Conservation (phyloP, 2,329 filamentous ascomycete species). For the Aspergillus luchuensis region DNA sequence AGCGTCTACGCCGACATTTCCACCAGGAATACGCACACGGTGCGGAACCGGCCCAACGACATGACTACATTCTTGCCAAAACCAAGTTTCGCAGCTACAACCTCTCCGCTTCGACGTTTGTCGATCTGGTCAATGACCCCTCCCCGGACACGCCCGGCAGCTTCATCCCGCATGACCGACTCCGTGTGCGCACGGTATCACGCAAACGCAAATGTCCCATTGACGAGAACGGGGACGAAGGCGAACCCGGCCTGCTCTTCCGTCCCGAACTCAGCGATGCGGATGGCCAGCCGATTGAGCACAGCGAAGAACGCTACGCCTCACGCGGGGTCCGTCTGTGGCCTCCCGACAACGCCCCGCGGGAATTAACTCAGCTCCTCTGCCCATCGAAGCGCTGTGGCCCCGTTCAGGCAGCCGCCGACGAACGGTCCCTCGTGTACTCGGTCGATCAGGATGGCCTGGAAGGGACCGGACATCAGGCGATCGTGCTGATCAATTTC, state of each 20-base stretch:
- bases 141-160: constrained; percentile 21
- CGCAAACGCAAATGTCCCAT: constrained; percentile 45
- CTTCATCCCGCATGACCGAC: constrained; percentile 38
- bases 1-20: constrained; percentile 41
- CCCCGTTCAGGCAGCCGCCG: constrained; percentile 37
- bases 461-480: constrained; percentile 24
- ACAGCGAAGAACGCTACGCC: constrained; percentile 43
- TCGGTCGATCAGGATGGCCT: constrained; percentile 35
- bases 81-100: constrained; percentile 49
- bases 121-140: constrained; percentile 49
- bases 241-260: constrained; percentile 30
- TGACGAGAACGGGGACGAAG: constrained; percentile 34
- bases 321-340: constrained; percentile 45
- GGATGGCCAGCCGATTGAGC: constrained; percentile 30
- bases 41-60: constrained; percentile 25
- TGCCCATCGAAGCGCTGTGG: constrained; percentile 40
- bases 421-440: constrained; percentile 46
- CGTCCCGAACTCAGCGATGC: constrained; percentile 30
- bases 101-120: constrained; percentile 42
- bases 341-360: constrained; percentile 44
- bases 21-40: constrained; percentile 43
- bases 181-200: constrained; percentile 46
- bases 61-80: constrained; percentile 48
- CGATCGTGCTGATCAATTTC: constrained; percentile 44
- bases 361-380: constrained; percentile 41